Evolutionary conservation across 2,329 filamentous ascomycete species (phyloP).

Genomic region (Exophiala viscosa): DNA sequence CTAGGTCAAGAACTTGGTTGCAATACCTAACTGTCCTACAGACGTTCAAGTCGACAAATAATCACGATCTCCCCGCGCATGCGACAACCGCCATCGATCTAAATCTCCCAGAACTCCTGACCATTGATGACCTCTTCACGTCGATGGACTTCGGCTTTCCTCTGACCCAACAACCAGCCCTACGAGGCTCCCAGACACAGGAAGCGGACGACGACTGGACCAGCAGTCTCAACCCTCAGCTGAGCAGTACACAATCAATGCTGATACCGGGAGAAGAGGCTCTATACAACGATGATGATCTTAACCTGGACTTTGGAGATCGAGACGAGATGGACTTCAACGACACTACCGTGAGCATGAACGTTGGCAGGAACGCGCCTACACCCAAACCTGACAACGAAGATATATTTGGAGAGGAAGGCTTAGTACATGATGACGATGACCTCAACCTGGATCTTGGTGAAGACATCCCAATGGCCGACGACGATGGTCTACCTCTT

Average conservation of each 20-base stretch:
- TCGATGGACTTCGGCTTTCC: conserved; percentile 79
- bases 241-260: conserved; percentile 59
- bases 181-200: conserved; percentile 16
- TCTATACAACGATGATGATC: conserved; percentile 59
- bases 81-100: conserved; percentile 79
- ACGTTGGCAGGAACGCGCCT: conserved; percentile 84
- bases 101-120: conserved; percentile 86
- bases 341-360: conserved; percentile 65
- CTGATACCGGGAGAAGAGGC: conserved; percentile 45
- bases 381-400: conserved; percentile 64
- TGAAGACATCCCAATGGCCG: conserved; percentile 43
- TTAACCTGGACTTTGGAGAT: conserved; percentile 71
- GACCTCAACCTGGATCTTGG: conserved; percentile 52
- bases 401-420: conserved; percentile 52
- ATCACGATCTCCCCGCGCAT: conserved; percentile 88
- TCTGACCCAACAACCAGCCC: conserved; percentile 64
- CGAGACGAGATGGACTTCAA: conserved; percentile 62
- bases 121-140: conserved; percentile 85
- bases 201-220: conserved; percentile 51
- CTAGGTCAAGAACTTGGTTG: background rate
- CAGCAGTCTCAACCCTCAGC: conserved; percentile 73
- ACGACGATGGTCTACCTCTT: conserved; percentile 40
- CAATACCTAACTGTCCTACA: conserved; percentile 43
- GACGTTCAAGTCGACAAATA: conserved; percentile 91
- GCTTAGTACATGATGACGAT: conserved; percentile 52